Conservation (phyloP, 2,329 filamentous ascomycete genomes). For the Alternaria longipes region DNA sequence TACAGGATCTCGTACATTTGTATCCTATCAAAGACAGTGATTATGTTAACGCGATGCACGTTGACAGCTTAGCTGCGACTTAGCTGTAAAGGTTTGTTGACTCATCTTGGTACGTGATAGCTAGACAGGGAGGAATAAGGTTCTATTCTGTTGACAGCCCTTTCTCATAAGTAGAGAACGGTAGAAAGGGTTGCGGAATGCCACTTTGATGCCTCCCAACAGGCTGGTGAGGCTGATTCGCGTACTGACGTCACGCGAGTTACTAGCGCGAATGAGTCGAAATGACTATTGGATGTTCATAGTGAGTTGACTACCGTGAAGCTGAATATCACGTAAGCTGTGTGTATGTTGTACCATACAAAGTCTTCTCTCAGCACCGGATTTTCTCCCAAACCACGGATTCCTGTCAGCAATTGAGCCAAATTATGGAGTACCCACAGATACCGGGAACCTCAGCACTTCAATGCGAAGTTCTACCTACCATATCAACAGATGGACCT, state of each 20-base stretch:
- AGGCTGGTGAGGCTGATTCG: neutral
- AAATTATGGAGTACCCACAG: neutral
- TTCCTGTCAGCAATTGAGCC: neutral
- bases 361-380: neutral
- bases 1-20: too few species aligned
- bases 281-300: neutral
- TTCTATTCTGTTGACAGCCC: too few species aligned
- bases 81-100: too few species aligned
- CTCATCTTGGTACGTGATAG: too few species aligned
- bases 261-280: conserved; percentile 7
- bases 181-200: too few species aligned
- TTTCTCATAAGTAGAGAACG: too few species aligned
- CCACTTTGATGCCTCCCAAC: neutral
- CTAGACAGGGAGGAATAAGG: too few species aligned
- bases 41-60: too few species aligned
- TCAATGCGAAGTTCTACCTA: neutral
- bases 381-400: neutral
- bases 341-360: neutral
- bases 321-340: neutral
- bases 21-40: too few species aligned
- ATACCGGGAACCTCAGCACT: neutral
- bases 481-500: neutral
- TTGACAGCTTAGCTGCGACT: too few species aligned
- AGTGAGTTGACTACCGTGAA: neutral
- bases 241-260: neutral